Evolutionary conservation across 768 basidiomycete genomes (phyloP).

Genomic region (Boletus coccyginus): DNA sequence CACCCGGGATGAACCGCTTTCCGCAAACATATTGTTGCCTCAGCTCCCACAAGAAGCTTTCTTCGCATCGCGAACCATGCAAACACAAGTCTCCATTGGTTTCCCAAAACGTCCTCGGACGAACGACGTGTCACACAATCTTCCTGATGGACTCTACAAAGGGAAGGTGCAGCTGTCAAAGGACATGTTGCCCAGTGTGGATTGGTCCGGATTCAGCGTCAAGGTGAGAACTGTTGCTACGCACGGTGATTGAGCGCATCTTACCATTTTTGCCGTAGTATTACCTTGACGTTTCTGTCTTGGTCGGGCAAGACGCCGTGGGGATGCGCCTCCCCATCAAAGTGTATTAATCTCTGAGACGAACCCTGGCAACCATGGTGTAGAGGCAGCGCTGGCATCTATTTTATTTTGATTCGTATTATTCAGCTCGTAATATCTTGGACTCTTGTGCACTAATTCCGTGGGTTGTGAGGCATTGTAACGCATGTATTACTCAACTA

Average conservation of each 20-base stretch:
- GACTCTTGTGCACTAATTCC: not conserved
- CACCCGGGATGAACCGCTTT: conserved; percentile 5
- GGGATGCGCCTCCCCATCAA: conserved; percentile 62
- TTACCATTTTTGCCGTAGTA: conserved; percentile 43
- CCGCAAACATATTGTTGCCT: conserved; percentile 25
- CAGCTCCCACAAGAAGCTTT: conserved; percentile 20
- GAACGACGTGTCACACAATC: conserved; percentile 44
- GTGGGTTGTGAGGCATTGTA: conserved; percentile 3
- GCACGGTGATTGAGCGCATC: conserved; percentile 5
- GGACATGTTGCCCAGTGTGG: conserved; percentile 61
- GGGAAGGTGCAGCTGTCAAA: conserved; percentile 52
- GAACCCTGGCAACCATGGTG: not conserved
- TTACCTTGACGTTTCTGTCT: conserved; percentile 68
- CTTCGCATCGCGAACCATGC: conserved; percentile 24
- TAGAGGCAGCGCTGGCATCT: not conserved
- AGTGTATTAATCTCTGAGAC: conserved; percentile 40
- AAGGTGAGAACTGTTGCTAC: conserved; percentile 45
- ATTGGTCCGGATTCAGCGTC: conserved; percentile 65
- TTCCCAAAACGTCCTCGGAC: conserved; percentile 65
- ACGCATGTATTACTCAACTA: conserved; percentile 2
- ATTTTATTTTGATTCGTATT: not conserved
- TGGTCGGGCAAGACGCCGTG: conserved; percentile 60
- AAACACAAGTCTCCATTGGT: conserved; percentile 53
- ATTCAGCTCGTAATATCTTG: not conserved
- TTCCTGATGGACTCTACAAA: conserved; percentile 70